Evolutionary conservation across 2,329 filamentous ascomycete genomes (phyloP).

Genomic region (Exophiala aquamarina): DNA sequence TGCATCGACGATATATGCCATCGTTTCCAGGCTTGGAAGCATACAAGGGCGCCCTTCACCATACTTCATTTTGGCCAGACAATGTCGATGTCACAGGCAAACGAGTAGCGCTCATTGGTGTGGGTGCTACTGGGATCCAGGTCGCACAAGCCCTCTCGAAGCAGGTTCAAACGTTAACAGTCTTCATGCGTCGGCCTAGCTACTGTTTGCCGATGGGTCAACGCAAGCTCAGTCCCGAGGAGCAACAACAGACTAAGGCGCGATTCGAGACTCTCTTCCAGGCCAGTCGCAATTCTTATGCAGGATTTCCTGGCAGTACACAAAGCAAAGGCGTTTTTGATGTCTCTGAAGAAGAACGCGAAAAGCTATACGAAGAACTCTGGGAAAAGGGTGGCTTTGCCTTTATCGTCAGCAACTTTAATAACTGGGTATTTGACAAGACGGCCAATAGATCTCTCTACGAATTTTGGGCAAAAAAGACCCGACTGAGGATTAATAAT

Average conservation of each 20-base stretch:
- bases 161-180: conserved; percentile 49
- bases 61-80: conserved; percentile 61
- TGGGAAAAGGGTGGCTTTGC: conserved; percentile 56
- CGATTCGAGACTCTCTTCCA: conserved; percentile 53
- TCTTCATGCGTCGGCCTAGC: conserved; percentile 66
- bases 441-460: conserved; percentile 56
- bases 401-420: conserved; percentile 53
- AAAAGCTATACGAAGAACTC: conserved; percentile 48
- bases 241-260: conserved; percentile 52
- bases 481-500: conserved; percentile 51
- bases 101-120: conserved; percentile 63
- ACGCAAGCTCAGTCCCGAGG: conserved; percentile 45
- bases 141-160: conserved; percentile 61
- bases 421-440: conserved; percentile 47
- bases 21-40: conserved; percentile 58
- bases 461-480: conserved; percentile 57
- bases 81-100: conserved; percentile 58
- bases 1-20: conserved; percentile 56
- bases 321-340: conserved; percentile 40
- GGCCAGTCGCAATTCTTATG: conserved; percentile 52
- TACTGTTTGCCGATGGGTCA: conserved; percentile 62
- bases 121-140: conserved; percentile 65
- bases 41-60: conserved; percentile 61
- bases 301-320: conserved; percentile 60
- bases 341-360: conserved; percentile 31